Evolutionary conservation across 2,329 filamentous ascomycete species (phyloP).

Genomic region (Cordyceps cateniannulata): DNA sequence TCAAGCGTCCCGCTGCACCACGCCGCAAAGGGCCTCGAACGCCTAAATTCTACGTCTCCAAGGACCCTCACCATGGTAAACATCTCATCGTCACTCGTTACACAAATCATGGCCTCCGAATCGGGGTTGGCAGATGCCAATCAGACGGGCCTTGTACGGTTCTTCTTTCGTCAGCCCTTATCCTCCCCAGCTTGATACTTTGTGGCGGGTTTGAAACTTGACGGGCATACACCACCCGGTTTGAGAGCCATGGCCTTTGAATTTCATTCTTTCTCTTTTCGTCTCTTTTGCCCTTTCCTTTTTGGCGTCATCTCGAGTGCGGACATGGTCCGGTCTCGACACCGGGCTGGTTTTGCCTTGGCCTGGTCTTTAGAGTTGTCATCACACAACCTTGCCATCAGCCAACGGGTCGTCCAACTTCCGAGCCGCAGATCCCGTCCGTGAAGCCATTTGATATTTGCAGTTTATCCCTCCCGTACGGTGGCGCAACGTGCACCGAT

Average conservation of each 20-base stretch:
- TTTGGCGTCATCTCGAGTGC: background rate
- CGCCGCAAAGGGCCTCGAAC: background rate
- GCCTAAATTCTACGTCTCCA: background rate
- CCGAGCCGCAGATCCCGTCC: constrained; percentile 5
- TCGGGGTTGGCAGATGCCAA: background rate
- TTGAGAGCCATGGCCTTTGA: background rate
- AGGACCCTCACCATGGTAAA: background rate
- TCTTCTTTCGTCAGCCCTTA: background rate
- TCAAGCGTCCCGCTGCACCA: background rate
- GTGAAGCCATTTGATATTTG: background rate
- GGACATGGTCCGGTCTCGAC: background rate
- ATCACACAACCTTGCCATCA: background rate
- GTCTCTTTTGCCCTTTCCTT: background rate
- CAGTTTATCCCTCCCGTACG: background rate
- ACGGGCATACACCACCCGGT: background rate
- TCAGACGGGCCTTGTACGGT: background rate
- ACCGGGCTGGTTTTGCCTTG: background rate
- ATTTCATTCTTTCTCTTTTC: background rate
- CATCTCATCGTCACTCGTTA: background rate
- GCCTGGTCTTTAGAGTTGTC: background rate
- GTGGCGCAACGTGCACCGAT: background rate
- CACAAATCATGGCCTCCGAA: background rate
- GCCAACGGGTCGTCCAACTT: background rate
- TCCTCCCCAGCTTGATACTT: background rate
- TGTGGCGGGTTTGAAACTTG: constrained; percentile 3